These are phyloP conservation scores for Scenedesmus sp. DNA, from an alignment of 163 green algal species.

Conservation along the genomic window DNA sequence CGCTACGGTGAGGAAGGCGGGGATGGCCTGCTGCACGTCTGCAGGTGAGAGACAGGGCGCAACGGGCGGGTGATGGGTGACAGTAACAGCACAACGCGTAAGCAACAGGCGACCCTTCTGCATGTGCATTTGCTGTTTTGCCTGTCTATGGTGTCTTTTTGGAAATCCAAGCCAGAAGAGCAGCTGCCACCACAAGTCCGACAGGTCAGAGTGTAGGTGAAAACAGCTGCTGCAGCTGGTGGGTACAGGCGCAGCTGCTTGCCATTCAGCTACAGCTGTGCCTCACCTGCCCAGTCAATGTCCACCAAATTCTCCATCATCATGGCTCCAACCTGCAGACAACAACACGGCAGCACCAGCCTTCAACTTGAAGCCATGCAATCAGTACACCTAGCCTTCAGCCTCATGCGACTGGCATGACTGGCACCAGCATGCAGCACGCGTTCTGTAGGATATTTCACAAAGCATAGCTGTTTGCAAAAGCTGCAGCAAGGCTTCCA, in stretches of 20 bases:
- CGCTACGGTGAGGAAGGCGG: constrained; percentile 89
- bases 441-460: background rate
- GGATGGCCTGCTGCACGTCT: constrained; percentile 74
- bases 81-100: background rate
- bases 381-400: no score
- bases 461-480: no score
- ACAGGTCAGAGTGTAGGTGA: no score
- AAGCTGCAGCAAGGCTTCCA: no score
- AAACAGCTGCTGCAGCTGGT: background rate
- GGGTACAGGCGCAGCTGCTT: background rate
- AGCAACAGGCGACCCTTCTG: background rate
- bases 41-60: background rate
- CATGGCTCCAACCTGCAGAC: constrained; percentile 65
- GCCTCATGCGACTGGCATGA: background rate
- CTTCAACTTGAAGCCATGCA: background rate
- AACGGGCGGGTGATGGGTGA: no score
- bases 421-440: constrained; percentile 7
- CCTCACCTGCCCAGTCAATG: constrained; percentile 63
- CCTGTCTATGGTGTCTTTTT: no score
- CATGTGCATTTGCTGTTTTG: no score
- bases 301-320: constrained; percentile 74
- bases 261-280: background rate
- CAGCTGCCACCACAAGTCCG: no score
- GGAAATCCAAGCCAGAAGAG: no score
- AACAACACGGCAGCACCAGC: background rate